phyloP scores from a whole-genome alignment of 768 basidiomycete species.

The Lentinula sp. region DNA sequence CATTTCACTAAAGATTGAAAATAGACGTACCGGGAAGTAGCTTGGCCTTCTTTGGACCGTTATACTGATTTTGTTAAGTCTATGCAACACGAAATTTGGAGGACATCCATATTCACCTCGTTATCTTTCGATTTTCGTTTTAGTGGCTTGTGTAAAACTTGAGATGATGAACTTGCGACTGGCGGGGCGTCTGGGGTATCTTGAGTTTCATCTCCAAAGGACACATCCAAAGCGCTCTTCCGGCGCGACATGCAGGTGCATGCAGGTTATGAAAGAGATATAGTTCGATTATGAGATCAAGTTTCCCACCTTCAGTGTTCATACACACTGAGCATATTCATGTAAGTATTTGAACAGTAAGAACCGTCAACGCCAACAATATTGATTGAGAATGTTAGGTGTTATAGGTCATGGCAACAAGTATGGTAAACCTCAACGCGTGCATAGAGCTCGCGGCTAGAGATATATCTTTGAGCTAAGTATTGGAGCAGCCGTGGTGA shows the following conservation, averaged over 20 bases:
- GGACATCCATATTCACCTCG: neutral
- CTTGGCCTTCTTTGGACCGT: neutral
- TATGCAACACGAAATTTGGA: neutral
- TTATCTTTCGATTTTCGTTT: neutral
- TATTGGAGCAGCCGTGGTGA: no score
- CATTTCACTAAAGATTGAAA: neutral
- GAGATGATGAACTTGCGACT: neutral
- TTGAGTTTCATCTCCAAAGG: conserved; percentile 30
- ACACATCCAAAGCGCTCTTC: conserved; percentile 48
- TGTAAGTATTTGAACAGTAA: no score
- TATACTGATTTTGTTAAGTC: neutral
- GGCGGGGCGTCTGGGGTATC: conserved; percentile 18
- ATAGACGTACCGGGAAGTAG: neutral
- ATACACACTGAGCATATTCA: no score
- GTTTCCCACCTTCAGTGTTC: no score
- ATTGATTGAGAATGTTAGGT: no score
- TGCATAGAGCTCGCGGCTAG: no score
- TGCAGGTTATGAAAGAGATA: neutral
- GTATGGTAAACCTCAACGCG: no score
- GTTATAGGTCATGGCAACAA: no score
- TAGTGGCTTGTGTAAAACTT: neutral
- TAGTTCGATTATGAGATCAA: no score
- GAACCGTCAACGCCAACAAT: no score
- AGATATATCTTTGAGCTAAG: no score
- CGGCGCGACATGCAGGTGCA: conserved; percentile 25